phyloP scores from a whole-genome alignment of 192 early-diverging fungal genomes.

The Dimargaris xerosporica region DNA sequence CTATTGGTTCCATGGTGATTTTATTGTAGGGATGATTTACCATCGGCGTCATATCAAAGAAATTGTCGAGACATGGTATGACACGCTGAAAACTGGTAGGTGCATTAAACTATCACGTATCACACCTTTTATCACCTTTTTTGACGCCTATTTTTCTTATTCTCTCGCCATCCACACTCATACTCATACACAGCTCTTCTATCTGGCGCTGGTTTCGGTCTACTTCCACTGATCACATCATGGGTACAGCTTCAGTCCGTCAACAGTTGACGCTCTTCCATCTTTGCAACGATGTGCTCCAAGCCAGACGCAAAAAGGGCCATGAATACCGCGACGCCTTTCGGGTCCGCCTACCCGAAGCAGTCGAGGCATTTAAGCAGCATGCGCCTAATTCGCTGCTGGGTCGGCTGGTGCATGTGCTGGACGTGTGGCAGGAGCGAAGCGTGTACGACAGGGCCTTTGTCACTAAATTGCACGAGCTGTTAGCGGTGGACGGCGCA shows the following conservation, averaged over 20 bases:
- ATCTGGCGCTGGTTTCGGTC: neutral
- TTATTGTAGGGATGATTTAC: slow-evolving; percentile 15
- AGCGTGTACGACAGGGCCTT: slow-evolving; percentile 15
- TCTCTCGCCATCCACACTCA: neutral
- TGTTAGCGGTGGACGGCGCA: neutral
- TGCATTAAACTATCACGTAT: too few species aligned
- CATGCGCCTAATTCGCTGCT: slow-evolving; percentile 11
- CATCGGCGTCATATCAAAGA: slow-evolving; percentile 13
- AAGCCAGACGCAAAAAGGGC: slow-evolving; percentile 16
- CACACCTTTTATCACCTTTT: too few species aligned
- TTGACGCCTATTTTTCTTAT: too few species aligned
- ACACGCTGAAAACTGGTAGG: slow-evolving; percentile 12
- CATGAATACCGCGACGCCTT: slow-evolving; percentile 14
- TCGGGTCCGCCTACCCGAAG: slow-evolving; percentile 8
- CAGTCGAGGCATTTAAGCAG: slow-evolving; percentile 9
- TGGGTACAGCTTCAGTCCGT: slow-evolving; percentile 7
- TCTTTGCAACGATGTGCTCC: slow-evolving; percentile 16
- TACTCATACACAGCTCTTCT: neutral
- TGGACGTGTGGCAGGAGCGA: slow-evolving; percentile 17
- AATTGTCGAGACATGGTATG: slow-evolving; percentile 16
- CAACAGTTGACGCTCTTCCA: slow-evolving; percentile 14
- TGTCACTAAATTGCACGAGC: slow-evolving; percentile 8
- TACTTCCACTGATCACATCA: neutral
- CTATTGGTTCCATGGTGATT: neutral
- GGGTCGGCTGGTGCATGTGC: slow-evolving; percentile 3